Evolutionary conservation across 108 stramenopile genomes (phyloP).

Genomic region (Skeletonema menzelii): DNA sequence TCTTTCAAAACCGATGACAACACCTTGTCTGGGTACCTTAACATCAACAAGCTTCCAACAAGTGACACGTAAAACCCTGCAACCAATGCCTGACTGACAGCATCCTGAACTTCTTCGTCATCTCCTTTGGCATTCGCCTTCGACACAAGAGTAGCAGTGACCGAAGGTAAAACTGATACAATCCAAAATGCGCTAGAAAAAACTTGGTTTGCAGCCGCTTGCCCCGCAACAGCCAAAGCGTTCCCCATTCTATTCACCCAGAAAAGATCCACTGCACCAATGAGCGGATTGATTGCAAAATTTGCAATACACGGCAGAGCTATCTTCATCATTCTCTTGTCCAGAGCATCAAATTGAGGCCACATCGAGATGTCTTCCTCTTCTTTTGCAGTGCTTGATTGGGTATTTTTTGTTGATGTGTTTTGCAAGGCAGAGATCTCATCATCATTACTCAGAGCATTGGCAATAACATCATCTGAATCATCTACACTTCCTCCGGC

Average conservation of each 20-base stretch:
- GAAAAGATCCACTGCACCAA: slow-evolving; percentile 87
- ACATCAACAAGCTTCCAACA: slow-evolving; percentile 64
- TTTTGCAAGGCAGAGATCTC: neutral
- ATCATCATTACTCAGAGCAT: slow-evolving; percentile 9
- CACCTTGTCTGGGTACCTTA: slow-evolving; percentile 58
- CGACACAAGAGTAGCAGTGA: slow-evolving; percentile 84
- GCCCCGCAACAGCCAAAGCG: slow-evolving; percentile 88
- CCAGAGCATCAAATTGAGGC: slow-evolving; percentile 75
- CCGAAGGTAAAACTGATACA: slow-evolving; percentile 80
- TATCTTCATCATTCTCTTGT: slow-evolving; percentile 73
- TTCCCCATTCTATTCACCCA: slow-evolving; percentile 94
- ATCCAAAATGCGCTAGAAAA: slow-evolving; percentile 85
- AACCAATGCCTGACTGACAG: slow-evolving; percentile 79
- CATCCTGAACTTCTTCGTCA: slow-evolving; percentile 73
- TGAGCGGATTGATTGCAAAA: slow-evolving; percentile 84
- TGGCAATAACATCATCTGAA: neutral
- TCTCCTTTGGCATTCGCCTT: slow-evolving; percentile 80
- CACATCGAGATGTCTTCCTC: slow-evolving; percentile 44
- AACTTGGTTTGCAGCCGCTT: slow-evolving; percentile 90
- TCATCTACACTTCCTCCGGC: neutral
- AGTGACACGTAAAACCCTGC: slow-evolving; percentile 73
- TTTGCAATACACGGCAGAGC: slow-evolving; percentile 90
- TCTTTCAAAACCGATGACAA: slow-evolving; percentile 59
- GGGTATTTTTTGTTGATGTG: slow-evolving; percentile 2
- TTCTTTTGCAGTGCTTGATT: neutral